These are phyloP conservation scores for Populus hybrid DNA, from an alignment of 441 rosid genomes.

Conservation along the genomic window DNA sequence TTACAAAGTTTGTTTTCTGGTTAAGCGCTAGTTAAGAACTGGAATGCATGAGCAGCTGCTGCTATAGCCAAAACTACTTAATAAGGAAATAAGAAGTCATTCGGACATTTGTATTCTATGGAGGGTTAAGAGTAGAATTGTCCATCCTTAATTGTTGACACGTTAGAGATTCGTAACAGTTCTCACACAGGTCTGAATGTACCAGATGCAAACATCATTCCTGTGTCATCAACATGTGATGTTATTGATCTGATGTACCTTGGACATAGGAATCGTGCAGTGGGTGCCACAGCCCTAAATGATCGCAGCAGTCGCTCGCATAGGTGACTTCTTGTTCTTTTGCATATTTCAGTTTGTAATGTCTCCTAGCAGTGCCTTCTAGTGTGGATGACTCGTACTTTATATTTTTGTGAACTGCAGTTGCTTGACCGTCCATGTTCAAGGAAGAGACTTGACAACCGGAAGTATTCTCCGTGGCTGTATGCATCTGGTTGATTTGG, in stretches of 20 bases:
- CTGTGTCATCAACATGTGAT: constrained; percentile 72
- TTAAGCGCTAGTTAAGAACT: constrained; percentile 9
- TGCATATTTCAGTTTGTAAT: constrained; percentile 3
- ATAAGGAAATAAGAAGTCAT: not conserved
- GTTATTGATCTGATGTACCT: constrained; percentile 78
- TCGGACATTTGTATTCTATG: not conserved
- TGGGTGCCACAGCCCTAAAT: constrained; percentile 84
- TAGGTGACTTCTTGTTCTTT: constrained; percentile 43
- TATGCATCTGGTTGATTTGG: too few species aligned
- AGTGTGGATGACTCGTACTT: constrained; percentile 9
- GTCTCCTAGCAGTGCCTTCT: not conserved
- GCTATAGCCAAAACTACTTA: not conserved
- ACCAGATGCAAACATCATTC: constrained; percentile 75
- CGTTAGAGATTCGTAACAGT: constrained; percentile 84
- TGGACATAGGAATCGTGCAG: constrained; percentile 81
- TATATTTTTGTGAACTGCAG: constrained; percentile 33
- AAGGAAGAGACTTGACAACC: constrained; percentile 77
- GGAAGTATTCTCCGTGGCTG: constrained; percentile 54
- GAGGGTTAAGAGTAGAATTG: not conserved
- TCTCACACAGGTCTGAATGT: constrained; percentile 81
- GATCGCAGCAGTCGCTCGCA: constrained; percentile 95
- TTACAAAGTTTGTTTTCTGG: constrained; percentile 16
- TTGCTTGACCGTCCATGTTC: constrained; percentile 88
- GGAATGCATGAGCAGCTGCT: not conserved
- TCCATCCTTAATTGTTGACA: constrained; percentile 53